Conservation (phyloP, 495 filamentous ascomycete genomes). For the Talaromyces nanjingensis region DNA sequence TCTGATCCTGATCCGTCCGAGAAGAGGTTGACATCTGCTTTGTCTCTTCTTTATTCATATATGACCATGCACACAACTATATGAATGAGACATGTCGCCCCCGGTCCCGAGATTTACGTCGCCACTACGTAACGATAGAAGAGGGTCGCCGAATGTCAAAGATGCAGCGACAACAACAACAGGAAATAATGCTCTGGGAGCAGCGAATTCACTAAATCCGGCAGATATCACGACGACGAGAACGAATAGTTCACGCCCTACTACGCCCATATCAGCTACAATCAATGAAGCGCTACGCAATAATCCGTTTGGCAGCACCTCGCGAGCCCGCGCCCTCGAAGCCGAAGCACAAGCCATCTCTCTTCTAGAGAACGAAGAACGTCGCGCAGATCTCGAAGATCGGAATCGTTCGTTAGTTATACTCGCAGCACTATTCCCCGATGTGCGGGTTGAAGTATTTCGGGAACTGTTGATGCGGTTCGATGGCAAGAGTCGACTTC, state of each 20-base stretch:
- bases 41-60: background rate
- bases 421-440: conserved; percentile 74
- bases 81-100: conserved; percentile 1
- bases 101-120: conserved; percentile 2
- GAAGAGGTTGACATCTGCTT: background rate
- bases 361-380: conserved; percentile 19
- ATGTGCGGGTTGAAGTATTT: conserved; percentile 85
- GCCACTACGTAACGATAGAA: conserved; percentile 6
- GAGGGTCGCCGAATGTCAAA: background rate
- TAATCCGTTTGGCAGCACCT: conserved; percentile 36
- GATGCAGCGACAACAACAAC: background rate
- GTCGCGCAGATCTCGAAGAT: conserved; percentile 45
- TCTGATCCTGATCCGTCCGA: background rate
- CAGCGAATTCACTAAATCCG: background rate
- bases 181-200: background rate
- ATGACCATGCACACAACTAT: background rate
- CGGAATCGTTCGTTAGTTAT: conserved; percentile 68
- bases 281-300: conserved; percentile 36
- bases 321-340: conserved; percentile 24
- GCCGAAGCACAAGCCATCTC: conserved; percentile 6
- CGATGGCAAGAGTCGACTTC: conserved; percentile 72
- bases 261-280: conserved; percentile 21
- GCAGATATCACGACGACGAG: background rate
- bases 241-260: conserved; percentile 11
- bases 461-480: conserved; percentile 79